Evolutionary conservation across 2,329 filamentous ascomycete genomes (phyloP).

Genomic region (Aspergillus alliaceus): DNA sequence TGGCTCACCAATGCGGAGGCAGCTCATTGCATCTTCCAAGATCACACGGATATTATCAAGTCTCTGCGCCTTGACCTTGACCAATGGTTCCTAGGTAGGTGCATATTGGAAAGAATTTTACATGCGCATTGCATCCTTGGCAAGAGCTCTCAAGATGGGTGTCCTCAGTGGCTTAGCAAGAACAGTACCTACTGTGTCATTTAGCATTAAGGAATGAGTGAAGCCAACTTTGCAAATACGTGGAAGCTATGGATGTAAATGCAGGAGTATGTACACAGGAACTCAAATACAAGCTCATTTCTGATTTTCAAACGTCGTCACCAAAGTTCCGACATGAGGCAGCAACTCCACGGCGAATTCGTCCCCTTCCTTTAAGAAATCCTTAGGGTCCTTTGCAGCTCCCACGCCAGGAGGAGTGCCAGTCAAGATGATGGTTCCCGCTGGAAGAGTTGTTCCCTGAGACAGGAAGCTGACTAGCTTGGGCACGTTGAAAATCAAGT

Average conservation of each 20-base stretch:
- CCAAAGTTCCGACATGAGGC: conserved; percentile 51
- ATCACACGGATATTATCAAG: no score
- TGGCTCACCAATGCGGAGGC: no score
- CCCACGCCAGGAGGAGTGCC: conserved; percentile 47
- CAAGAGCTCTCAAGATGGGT: no score
- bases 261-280: not conserved
- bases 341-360: conserved; percentile 51
- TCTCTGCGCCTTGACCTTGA: no score
- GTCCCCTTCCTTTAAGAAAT: conserved; percentile 47
- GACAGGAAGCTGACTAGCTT: conserved; percentile 42
- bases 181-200: no score
- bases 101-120: no score
- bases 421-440: conserved; percentile 46
- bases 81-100: no score
- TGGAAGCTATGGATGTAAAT: not conserved
- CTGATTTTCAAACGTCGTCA: conserved; percentile 45
- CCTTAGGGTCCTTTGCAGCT: conserved; percentile 40
- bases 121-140: no score
- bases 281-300: not conserved
- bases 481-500: conserved; percentile 56
- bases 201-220: no score
- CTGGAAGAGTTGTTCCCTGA: conserved; percentile 43
- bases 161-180: not conserved
- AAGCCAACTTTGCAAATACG: not conserved
- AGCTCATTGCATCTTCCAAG: no score